Percentiles rank a stretch among this genome's conserved stretches.
Conservation (phyloP, 371 early-diverging fungal genomes). For the Syncephalastrum monosporum region DNA sequence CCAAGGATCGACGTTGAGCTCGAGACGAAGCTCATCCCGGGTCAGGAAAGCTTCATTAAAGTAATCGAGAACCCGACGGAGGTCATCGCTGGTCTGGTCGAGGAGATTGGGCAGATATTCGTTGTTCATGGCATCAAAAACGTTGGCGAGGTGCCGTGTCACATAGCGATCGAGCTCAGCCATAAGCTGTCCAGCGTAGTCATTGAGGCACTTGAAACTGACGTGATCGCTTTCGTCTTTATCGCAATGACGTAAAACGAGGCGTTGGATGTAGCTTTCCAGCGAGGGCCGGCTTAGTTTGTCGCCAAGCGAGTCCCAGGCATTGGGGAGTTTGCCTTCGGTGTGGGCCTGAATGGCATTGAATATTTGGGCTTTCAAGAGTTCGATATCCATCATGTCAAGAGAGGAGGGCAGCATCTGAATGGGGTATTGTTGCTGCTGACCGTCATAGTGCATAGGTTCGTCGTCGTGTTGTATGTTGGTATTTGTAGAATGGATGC, state of each 20-base stretch:
- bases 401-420: neutral
- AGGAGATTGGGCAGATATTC: constrained; percentile 33
- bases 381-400: constrained; percentile 33
- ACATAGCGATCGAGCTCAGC: constrained; percentile 32
- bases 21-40: constrained; percentile 22
- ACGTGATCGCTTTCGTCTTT: constrained; percentile 12
- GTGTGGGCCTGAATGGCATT: constrained; percentile 46
- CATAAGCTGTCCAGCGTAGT: constrained; percentile 23
- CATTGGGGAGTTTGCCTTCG: constrained; percentile 34
- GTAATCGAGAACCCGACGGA: constrained; percentile 33
- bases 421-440: constrained; percentile 5
- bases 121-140: constrained; percentile 27
- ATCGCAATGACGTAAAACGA: constrained; percentile 20
- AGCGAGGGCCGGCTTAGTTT: constrained; percentile 26
- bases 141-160: constrained; percentile 16
- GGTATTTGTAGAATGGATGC: constrained; percentile 10
- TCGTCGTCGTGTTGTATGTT: constrained; percentile 1
- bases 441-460: constrained; percentile 5
- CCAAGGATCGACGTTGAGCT: constrained; percentile 36
- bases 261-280: constrained; percentile 20
- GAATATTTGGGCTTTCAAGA: constrained; percentile 42
- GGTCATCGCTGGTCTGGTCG: constrained; percentile 30
- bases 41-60: constrained; percentile 36
- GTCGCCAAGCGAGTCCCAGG: constrained; percentile 38
- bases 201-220: constrained; percentile 22